These are phyloP conservation scores for Colletotrichum sp. DNA, from an alignment of 2,329 filamentous ascomycete genomes.

Conservation along the genomic window DNA sequence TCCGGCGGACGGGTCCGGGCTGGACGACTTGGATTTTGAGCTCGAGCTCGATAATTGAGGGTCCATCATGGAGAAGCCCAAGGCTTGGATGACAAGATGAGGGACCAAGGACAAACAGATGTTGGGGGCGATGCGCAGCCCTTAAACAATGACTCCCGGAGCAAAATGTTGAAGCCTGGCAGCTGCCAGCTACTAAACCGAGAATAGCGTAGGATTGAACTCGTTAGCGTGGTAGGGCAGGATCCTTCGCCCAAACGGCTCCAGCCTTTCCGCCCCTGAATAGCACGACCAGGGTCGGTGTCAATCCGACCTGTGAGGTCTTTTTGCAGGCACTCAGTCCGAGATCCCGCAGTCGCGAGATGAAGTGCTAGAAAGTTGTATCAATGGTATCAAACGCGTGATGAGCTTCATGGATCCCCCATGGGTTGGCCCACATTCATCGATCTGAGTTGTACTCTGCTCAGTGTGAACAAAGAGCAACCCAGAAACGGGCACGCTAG, in stretches of 20 bases:
- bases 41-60: neutral
- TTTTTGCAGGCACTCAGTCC: neutral
- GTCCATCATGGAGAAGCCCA: neutral
- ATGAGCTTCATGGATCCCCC: neutral
- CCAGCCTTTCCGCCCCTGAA: neutral
- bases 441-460: neutral
- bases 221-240: conserved; percentile 6
- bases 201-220: neutral
- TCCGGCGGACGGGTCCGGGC: neutral
- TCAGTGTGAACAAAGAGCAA: neutral
- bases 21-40: neutral
- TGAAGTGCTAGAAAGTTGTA: neutral
- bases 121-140: neutral
- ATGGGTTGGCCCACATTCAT: neutral
- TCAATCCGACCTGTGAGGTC: neutral
- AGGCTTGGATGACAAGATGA: neutral
- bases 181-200: neutral
- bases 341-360: neutral
- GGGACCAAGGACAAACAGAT: neutral
- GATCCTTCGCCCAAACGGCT: neutral
- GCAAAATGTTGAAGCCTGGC: neutral
- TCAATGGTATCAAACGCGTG: neutral
- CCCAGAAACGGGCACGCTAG: neutral
- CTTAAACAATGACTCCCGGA: neutral
- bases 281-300: neutral